These are phyloP conservation scores for Marasmius sp. DNA, from an alignment of 1,284 basidiomycete species.

Conservation along the genomic window DNA sequence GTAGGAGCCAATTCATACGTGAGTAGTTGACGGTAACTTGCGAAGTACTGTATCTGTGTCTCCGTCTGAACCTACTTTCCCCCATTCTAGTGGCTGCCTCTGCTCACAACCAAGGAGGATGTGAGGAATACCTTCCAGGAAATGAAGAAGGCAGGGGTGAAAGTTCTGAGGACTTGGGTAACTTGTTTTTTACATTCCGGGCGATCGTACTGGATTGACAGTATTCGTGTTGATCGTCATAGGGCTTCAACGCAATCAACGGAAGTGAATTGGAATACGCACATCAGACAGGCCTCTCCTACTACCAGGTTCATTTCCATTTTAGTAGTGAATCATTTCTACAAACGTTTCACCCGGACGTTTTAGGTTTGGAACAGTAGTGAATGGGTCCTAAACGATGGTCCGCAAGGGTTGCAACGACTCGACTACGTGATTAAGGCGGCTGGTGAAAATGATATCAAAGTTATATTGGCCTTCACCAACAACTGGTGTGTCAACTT, in stretches of 20 bases:
- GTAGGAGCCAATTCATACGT: conserved; percentile 42
- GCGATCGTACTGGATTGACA: background rate
- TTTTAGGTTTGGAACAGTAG: conserved; percentile 47
- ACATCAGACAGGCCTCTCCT: conserved; percentile 43
- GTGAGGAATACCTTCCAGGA: conserved; percentile 36
- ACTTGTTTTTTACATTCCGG: background rate
- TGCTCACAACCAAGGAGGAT: conserved; percentile 34
- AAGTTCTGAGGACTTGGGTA: conserved; percentile 41
- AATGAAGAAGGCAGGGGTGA: conserved; percentile 35
- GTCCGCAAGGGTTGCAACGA: conserved; percentile 51
- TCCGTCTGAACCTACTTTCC: too few relatives aligned
- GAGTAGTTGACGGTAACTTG: conserved; percentile 8
- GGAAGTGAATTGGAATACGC: conserved; percentile 42
- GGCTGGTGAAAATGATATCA: conserved; percentile 51
- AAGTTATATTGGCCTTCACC: conserved; percentile 51
- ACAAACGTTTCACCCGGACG: background rate
- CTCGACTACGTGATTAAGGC: conserved; percentile 51
- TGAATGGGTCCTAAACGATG: conserved; percentile 49
- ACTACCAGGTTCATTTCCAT: conserved; percentile 43
- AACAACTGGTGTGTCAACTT: conserved; percentile 48
- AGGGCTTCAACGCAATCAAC: conserved; percentile 54
- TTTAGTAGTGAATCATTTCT: background rate
- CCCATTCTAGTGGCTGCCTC: conserved; percentile 37
- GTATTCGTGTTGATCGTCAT: background rate
- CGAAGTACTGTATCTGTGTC: background rate